Conservation (phyloP, 352 stramenopile species). For the Phytophthora pluvialis region DNA sequence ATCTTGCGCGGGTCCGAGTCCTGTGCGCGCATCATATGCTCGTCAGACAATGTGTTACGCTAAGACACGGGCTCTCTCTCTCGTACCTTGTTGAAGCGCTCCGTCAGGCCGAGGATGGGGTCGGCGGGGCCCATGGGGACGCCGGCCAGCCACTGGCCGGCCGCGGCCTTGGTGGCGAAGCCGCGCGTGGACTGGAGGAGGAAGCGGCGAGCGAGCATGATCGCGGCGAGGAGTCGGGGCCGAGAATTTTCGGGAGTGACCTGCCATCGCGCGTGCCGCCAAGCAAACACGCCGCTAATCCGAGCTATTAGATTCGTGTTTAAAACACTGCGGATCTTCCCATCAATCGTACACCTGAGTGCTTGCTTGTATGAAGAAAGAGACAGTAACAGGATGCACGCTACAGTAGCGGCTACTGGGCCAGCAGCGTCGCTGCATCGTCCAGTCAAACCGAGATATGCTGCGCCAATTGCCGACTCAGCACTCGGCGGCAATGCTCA, state of each 20-base stretch:
- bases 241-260: conserved; percentile 39
- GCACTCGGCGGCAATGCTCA: no score
- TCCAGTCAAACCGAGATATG: neutral
- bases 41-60: conserved; percentile 1
- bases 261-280: conserved; percentile 7
- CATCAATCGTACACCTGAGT: neutral
- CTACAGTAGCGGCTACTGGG: neutral
- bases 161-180: conserved; percentile 51
- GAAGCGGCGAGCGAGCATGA: conserved; percentile 45
- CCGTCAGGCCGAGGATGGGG: conserved; percentile 96
- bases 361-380: no score
- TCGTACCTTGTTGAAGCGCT: conserved; percentile 89
- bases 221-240: conserved; percentile 4
- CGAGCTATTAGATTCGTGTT: conserved; percentile 24
- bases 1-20: conserved; percentile 95
- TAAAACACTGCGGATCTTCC: conserved; percentile 13
- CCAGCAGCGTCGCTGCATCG: neutral
- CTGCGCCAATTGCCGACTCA: neutral
- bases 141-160: conserved; percentile 71
- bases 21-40: conserved; percentile 29
- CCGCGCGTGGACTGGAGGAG: conserved; percentile 42
- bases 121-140: conserved; percentile 96
- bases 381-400: neutral
- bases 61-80: conserved; percentile 6
- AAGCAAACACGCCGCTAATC: conserved; percentile 28